Evolutionary conservation across 2,329 filamentous ascomycete genomes (phyloP).

Genomic region (Phialemoniopsis sp.): DNA sequence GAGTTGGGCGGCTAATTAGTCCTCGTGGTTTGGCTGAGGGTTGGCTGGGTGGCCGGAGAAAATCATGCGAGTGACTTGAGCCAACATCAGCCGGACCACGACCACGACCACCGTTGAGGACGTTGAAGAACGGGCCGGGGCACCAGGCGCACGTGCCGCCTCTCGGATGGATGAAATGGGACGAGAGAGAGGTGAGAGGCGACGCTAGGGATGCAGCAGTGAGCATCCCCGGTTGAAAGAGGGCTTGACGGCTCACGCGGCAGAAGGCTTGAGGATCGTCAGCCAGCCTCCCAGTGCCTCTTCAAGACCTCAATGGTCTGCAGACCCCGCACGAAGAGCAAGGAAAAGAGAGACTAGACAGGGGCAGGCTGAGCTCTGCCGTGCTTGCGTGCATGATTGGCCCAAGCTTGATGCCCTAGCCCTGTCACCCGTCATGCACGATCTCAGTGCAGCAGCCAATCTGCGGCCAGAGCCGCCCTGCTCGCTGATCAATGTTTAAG

Average conservation of each 20-base stretch:
- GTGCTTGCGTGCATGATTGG: conserved; percentile 14
- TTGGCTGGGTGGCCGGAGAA: neutral
- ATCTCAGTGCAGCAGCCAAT: conserved; percentile 3
- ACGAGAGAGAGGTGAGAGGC: too few species aligned
- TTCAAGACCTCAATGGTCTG: neutral
- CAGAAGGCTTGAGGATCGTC: too few species aligned
- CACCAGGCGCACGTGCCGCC: too few species aligned
- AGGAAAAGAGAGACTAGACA: too few species aligned
- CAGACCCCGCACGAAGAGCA: conserved; percentile 1
- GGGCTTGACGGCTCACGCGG: too few species aligned
- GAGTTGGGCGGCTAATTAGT: conserved; percentile 4
- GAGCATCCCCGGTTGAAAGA: too few species aligned
- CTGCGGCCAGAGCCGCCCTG: neutral
- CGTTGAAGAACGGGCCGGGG: too few species aligned
- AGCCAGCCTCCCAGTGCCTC: too few species aligned
- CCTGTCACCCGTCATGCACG: conserved; percentile 1
- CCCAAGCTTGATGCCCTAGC: conserved; percentile 10
- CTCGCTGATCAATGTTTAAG: conserved; percentile 10
- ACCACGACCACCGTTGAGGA: too few species aligned
- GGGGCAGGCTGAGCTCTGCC: conserved; percentile 1
- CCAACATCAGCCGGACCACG: neutral
- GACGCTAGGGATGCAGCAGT: too few species aligned
- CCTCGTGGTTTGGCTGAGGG: neutral
- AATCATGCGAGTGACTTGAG: neutral
- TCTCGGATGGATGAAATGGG: too few species aligned